phyloP scores from a whole-genome alignment of 179 eudicot species.

The Sideroxylon spinosum region DNA sequence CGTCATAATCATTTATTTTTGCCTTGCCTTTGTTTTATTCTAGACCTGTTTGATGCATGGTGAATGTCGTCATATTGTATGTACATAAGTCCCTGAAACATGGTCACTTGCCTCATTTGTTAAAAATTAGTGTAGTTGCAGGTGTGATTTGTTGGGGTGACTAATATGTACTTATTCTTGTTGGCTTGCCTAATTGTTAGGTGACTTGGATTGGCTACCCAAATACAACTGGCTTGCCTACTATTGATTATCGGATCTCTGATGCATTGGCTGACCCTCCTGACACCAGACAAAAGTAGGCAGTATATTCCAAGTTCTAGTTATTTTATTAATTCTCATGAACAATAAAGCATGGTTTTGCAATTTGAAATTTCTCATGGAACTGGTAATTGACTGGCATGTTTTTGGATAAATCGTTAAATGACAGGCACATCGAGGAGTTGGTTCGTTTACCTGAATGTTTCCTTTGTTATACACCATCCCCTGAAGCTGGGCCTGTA shows the following conservation, averaged over 20 bases:
- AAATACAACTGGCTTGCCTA: constrained; percentile 94
- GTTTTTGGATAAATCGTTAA: neutral
- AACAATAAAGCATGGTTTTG: neutral
- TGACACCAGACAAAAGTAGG: constrained; percentile 77
- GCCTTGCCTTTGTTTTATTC: neutral
- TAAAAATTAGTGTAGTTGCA: no score
- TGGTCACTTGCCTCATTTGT: no score
- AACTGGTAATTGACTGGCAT: neutral
- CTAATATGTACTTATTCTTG: constrained; percentile 5
- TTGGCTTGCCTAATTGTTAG: constrained; percentile 32
- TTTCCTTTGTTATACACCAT: constrained; percentile 96
- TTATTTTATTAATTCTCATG: neutral
- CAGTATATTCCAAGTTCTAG: constrained; percentile 5
- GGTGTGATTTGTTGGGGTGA: neutral
- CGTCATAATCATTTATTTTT: no score
- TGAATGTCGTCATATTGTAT: no score
- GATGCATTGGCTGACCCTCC: constrained; percentile 85
- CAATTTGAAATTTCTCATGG: no score
- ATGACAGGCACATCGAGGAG: constrained; percentile 86
- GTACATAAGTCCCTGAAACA: no score
- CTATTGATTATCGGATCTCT: constrained; percentile 88
- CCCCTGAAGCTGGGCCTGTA: constrained; percentile 89
- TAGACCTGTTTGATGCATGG: no score
- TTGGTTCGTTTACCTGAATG: constrained; percentile 79
- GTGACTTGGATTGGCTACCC: constrained; percentile 99